phyloP scores from a whole-genome alignment of 352 stramenopile genomes.

The Plasmopara halstedii region DNA sequence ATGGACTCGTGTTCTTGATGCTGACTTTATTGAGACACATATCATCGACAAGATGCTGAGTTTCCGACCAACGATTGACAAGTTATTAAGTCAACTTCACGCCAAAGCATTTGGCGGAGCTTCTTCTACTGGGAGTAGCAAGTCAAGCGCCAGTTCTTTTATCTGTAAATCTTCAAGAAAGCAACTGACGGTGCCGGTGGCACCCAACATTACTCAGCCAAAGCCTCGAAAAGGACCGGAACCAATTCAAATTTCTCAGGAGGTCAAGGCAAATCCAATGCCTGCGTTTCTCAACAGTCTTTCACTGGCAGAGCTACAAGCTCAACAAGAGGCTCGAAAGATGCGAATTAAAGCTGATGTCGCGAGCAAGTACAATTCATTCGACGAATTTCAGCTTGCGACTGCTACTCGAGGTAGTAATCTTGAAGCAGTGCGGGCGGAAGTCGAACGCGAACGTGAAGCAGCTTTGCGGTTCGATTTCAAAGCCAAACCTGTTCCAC shows the following conservation, averaged over 20 bases:
- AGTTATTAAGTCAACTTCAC: constrained; percentile 47
- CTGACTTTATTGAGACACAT: constrained; percentile 74
- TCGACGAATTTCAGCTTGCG: constrained; percentile 68
- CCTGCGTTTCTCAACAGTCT: constrained; percentile 56
- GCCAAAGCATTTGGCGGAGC: constrained; percentile 57
- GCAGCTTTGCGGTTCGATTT: constrained; percentile 66
- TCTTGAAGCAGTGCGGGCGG: constrained; percentile 44
- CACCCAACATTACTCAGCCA: constrained; percentile 83
- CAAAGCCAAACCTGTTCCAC: constrained; percentile 62
- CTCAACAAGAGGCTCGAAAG: constrained; percentile 45
- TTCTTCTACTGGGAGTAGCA: constrained; percentile 7
- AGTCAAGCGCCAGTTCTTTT: not conserved
- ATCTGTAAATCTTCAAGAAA: constrained; percentile 30
- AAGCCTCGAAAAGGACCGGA: constrained; percentile 57
- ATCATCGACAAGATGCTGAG: constrained; percentile 59
- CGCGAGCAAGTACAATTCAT: constrained; percentile 68
- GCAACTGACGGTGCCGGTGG: constrained; percentile 52
- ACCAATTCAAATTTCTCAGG: constrained; percentile 70
- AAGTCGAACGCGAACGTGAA: constrained; percentile 60
- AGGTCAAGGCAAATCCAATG: constrained; percentile 64
- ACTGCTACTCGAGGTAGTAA: constrained; percentile 65
- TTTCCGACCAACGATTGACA: constrained; percentile 27
- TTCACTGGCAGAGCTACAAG: constrained; percentile 56
- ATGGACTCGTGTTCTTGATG: constrained; percentile 80
- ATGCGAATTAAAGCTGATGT: constrained; percentile 48